These are phyloP conservation scores for Lumnitzera racemosa DNA, from an alignment of 345 rosid genomes.

Conservation along the genomic window DNA sequence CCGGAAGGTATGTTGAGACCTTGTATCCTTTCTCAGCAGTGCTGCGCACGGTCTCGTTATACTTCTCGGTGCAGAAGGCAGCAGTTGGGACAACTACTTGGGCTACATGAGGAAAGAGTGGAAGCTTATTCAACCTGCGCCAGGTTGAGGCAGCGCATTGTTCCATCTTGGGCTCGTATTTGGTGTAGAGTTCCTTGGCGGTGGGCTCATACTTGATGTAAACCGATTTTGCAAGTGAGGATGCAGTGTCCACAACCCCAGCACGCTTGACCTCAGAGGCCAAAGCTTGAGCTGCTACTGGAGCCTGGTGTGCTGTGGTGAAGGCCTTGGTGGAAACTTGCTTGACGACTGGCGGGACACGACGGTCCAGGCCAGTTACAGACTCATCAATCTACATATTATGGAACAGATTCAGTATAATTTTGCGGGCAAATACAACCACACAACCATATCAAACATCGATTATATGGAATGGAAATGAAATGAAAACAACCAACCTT, in stretches of 20 bases:
- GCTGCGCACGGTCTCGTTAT: slow-evolving; percentile 60
- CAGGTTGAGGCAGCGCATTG: slow-evolving; percentile 71
- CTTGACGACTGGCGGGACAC: slow-evolving; percentile 61
- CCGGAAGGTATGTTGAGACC: slow-evolving; percentile 63
- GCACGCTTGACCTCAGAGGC: slow-evolving; percentile 61
- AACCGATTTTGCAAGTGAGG: slow-evolving; percentile 59
- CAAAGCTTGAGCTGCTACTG: slow-evolving; percentile 45
- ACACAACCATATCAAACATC: neutral
- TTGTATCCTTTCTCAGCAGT: slow-evolving; percentile 78
- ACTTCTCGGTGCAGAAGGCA: slow-evolving; percentile 68
- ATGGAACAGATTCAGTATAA: neutral
- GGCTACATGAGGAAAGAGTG: slow-evolving; percentile 75
- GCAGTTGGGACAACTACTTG: slow-evolving; percentile 73
- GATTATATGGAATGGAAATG: neutral
- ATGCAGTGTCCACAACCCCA: slow-evolving; percentile 64
- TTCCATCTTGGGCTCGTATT: slow-evolving; percentile 80
- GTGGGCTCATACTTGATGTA: slow-evolving; percentile 50
- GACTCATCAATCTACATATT: slow-evolving; percentile 63
- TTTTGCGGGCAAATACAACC: neutral
- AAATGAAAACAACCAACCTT: slow-evolving; percentile 32
- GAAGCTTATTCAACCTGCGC: slow-evolving; percentile 72
- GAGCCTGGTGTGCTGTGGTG: slow-evolving; percentile 65
- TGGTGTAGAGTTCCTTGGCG: slow-evolving; percentile 68
- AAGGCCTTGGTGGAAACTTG: slow-evolving; percentile 71
- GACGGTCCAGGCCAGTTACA: slow-evolving; percentile 45